Base-by-base conservation (phyloP, 164 flowering plant species). In the Taxillus chinensis region DNA sequence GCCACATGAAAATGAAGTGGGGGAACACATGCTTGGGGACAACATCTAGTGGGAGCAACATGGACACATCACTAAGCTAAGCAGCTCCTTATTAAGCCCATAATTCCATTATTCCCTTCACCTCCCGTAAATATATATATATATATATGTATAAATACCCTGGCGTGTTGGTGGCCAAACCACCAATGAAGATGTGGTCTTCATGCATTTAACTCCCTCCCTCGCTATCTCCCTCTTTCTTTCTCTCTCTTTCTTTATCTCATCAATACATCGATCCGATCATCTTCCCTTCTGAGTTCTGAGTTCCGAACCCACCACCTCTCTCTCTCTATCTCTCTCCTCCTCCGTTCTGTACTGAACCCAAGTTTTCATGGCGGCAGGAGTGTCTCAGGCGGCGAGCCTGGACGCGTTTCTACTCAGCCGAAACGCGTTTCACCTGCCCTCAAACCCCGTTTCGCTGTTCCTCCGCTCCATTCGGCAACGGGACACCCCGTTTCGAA, bases 351-450 rank as follows among this genome's bases (percentile, higher is more conserved):
- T 5, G 27, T n/a, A 52, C 17, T 14, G 5, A 6, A n/a, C 14
- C n/a, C 37, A 3, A 41, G 51, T 68, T 16, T 14, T 70, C 64
- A 84, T 87, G 90, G 86, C 85, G 73, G 79, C 69, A 55, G 82
- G 81, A 11, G 57, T 79, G 6, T 73, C 76, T n/a, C 71, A 75
- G 67, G 66, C 84, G 62, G 8, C 73, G 7, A 54, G 57, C 55
- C 58, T 80, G 55, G 62, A 60, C 61, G 45, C 81, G 7, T 58
- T 68, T 63, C 59, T 57, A 12, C 55, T 65, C 39, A 15, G 52
- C 55, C 75, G 51, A 59, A 7, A 68, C 54, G 69, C 77, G 1
- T 61, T 64, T 60, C 62, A 64, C 17, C 27, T 27, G 55, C 40
- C 62, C 67, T 67, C 3, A 68, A 58, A 54, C 65, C 78, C 68